Evolutionary conservation across 2,329 filamentous ascomycete species (phyloP), one percentile per base, ranked within the genome.

Genomic region (Xylaria polymorpha): DNA sequence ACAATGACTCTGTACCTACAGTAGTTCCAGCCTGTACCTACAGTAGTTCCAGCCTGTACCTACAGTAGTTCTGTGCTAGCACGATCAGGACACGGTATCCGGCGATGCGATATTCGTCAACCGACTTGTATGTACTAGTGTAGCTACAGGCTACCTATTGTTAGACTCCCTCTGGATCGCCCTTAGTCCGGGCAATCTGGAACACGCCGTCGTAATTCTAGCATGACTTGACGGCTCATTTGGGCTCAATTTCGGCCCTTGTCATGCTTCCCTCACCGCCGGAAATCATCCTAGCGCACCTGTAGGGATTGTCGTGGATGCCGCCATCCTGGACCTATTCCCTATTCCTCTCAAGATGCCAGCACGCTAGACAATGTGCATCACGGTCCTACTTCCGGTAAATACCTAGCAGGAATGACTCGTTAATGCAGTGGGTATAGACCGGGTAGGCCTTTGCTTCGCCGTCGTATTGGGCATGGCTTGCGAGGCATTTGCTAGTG

Each of bases 231-330:
- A 57, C 59, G 44, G 53, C 51, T 51, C 35, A 37, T 58, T 58
- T 58, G 51, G 50, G 22, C 14, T 46, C 50, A 57, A 48, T 62
- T 48, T 46, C 22, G 32, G 58, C 12, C 57, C 50, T 57, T 62
- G 64, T 66, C 64, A 56, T 53, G 18, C 37, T 60, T 57, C 25
- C 35, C 61, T 69, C 67, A 69, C 67, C 67, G 67, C 67, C 62
- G 53, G 50, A 61, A 50, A 58, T 53, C 37, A 43, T 46, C 55
- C 61, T 55, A 29, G 25, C 25, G 25, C 25, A 46, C 50, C 15
- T 43, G 59, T 58, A 61, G 14, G 41, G 57, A 48, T 66, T 29
- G 22, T 32, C 20, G 58, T 44, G 37, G 44, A 61, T 18, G 43
- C 44, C 37, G 29, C 51, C 46, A 60, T 53, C 55, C 53, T 58